These are phyloP conservation scores for Suhomyces panamericanus DNA, from an alignment of 1,139 yeast genomes.

Conservation along the genomic window DNA sequence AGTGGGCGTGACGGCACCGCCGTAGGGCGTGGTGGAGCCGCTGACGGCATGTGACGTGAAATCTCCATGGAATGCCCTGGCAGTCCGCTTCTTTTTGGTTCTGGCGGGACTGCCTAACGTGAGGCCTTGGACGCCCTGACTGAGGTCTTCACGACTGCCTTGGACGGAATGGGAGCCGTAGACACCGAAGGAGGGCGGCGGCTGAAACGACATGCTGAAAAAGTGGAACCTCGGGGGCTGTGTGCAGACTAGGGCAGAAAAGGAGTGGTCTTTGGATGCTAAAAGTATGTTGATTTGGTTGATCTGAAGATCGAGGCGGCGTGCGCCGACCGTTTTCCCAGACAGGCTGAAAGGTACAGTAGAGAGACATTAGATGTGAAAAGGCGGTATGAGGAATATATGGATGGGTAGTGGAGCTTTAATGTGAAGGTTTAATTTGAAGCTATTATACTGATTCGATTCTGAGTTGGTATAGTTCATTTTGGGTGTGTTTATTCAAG, in stretches of 20 bases:
- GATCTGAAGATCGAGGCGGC: background rate
- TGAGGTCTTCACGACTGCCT: conserved; percentile 11
- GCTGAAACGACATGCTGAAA: conserved; percentile 11
- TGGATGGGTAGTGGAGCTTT: too few species aligned
- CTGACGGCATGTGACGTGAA: conserved; percentile 16
- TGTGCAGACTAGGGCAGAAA: background rate
- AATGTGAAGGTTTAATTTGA: too few species aligned
- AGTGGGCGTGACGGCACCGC: background rate
- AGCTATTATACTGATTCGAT: too few species aligned
- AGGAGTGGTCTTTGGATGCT: background rate
- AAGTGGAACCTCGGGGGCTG: background rate
- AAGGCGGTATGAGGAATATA: too few species aligned
- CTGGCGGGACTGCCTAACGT: conserved; percentile 12
- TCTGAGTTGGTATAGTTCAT: too few species aligned
- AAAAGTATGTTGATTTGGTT: background rate
- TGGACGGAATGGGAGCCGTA: conserved; percentile 7
- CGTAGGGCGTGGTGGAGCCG: conserved; percentile 7
- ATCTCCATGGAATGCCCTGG: conserved; percentile 47
- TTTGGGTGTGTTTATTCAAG: too few species aligned
- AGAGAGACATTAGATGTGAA: too few species aligned
- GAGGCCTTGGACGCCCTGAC: conserved; percentile 11
- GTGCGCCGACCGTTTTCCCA: background rate
- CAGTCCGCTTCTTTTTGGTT: conserved; percentile 42
- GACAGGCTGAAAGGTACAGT: too few species aligned
- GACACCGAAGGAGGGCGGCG: conserved; percentile 12